phyloP scores from a whole-genome alignment of 495 filamentous ascomycete species.

The Hamigera avellanea region DNA sequence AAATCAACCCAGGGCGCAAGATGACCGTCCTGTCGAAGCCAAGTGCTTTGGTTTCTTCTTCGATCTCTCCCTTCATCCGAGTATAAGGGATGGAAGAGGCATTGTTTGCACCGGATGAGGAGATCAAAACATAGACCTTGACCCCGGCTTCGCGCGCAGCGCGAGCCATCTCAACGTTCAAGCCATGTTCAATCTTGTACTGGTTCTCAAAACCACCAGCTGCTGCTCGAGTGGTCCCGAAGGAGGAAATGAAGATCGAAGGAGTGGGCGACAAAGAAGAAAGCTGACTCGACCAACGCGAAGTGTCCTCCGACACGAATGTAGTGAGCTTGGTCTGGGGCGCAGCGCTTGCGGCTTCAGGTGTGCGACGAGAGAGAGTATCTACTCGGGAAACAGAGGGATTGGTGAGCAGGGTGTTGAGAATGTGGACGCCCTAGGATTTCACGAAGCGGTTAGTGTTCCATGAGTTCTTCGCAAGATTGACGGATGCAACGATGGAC shows the following conservation, averaged over 20 bases:
- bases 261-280: conserved; percentile 42
- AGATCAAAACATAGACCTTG: conserved; percentile 59
- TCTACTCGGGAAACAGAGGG: conserved; percentile 28
- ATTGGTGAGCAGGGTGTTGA: conserved; percentile 31
- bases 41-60: conserved; percentile 58
- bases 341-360: conserved; percentile 15
- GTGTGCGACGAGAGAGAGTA: conserved; percentile 35
- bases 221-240: conserved; percentile 53
- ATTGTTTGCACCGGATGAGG: conserved; percentile 37
- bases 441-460: not conserved
- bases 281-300: conserved; percentile 46
- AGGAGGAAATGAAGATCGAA: conserved; percentile 47
- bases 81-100: conserved; percentile 41
- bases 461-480: no score
- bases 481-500: conserved; percentile 1
- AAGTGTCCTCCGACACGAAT: conserved; percentile 30
- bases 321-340: conserved; percentile 32
- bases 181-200: conserved; percentile 64
- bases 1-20: conserved; percentile 60
- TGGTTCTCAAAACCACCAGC: conserved; percentile 63
- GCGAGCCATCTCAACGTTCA: conserved; percentile 57
- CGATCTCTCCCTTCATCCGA: conserved; percentile 72
- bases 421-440: conserved; percentile 35
- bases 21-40: conserved; percentile 68
- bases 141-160: conserved; percentile 52